These are phyloP conservation scores for Pyrenochaeta sp. DNA, from an alignment of 2,329 filamentous ascomycete genomes.

Conservation along the genomic window DNA sequence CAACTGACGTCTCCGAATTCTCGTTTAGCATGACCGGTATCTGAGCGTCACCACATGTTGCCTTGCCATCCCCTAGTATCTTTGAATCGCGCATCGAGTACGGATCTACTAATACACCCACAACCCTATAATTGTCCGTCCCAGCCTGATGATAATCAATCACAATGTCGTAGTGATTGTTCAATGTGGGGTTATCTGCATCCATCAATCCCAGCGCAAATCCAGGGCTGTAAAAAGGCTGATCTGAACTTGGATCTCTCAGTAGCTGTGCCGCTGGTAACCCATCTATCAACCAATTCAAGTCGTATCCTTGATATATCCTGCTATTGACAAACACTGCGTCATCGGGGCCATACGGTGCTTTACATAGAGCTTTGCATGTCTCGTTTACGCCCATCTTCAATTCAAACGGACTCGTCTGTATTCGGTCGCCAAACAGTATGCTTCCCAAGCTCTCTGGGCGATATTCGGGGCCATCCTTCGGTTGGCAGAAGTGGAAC, in stretches of 20 bases:
- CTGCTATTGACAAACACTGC: constrained; percentile 82
- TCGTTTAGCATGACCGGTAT: constrained; percentile 72
- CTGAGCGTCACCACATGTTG: constrained; percentile 70
- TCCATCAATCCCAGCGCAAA: constrained; percentile 77
- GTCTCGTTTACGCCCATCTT: constrained; percentile 87
- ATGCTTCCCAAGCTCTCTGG: constrained; percentile 95
- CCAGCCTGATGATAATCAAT: constrained; percentile 90
- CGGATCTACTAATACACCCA: constrained; percentile 89
- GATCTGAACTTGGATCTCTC: constrained; percentile 76
- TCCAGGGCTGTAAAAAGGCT: constrained; percentile 88
- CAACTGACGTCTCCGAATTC: constrained; percentile 70
- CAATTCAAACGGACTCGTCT: constrained; percentile 92
- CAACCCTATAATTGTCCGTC: constrained; percentile 79
- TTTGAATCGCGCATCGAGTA: constrained; percentile 71
- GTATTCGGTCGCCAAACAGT: constrained; percentile 95
- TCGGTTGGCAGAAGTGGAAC: constrained; percentile 88
- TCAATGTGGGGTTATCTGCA: constrained; percentile 68
- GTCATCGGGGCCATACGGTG: constrained; percentile 70
- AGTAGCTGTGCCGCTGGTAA: constrained; percentile 88
- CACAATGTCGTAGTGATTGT: constrained; percentile 96
- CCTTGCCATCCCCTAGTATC: constrained; percentile 61
- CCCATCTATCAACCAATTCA: constrained; percentile 97
- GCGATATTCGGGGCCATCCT: constrained; percentile 78
- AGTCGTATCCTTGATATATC: constrained; percentile 85
- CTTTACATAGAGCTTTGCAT: constrained; percentile 81